Percentiles rank a stretch among this genome's conserved stretches.
Conservation (phyloP, 2,329 filamentous ascomycete species). For the Hymenoscyphus infarciens region DNA sequence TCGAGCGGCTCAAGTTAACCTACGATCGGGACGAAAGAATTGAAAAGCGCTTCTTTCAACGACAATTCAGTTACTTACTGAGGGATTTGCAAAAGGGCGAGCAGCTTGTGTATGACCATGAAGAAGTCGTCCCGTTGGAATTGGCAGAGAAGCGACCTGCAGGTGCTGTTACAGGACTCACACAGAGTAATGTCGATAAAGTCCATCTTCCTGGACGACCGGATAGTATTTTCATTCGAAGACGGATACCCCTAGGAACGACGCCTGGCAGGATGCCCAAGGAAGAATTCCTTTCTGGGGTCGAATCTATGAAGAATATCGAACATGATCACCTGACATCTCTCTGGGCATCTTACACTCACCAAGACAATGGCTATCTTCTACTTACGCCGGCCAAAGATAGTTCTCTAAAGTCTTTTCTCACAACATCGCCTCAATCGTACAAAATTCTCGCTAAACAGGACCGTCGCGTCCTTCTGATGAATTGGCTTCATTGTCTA, state of each 20-base stretch:
- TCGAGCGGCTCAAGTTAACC: constrained; percentile 60
- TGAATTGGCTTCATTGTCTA: constrained; percentile 75
- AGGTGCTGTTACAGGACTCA: constrained; percentile 40
- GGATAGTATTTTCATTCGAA: constrained; percentile 53
- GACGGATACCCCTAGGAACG: constrained; percentile 52
- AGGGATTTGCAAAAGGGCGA: constrained; percentile 57
- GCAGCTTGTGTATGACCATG: constrained; percentile 61
- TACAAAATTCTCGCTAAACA: constrained; percentile 61
- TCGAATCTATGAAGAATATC: constrained; percentile 55
- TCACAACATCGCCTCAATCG: constrained; percentile 58
- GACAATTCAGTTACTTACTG: constrained; percentile 69
- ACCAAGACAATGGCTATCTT: constrained; percentile 60
- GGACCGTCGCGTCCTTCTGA: constrained; percentile 54
- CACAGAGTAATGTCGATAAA: constrained; percentile 47
- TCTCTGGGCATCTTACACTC: constrained; percentile 67
- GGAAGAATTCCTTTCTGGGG: constrained; percentile 57
- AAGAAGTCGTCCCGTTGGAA: constrained; percentile 68
- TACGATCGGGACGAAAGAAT: constrained; percentile 56
- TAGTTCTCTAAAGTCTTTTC: constrained; percentile 63
- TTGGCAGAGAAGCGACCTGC: constrained; percentile 55
- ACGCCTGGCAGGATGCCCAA: constrained; percentile 43
- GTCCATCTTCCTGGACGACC: constrained; percentile 62
- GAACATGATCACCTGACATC: constrained; percentile 68
- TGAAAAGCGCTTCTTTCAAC: constrained; percentile 66
- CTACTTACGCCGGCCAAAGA: constrained; percentile 65